Evolutionary conservation across 139 green algal genomes (phyloP).

Genomic region (Chlamydomonas sp.): DNA sequence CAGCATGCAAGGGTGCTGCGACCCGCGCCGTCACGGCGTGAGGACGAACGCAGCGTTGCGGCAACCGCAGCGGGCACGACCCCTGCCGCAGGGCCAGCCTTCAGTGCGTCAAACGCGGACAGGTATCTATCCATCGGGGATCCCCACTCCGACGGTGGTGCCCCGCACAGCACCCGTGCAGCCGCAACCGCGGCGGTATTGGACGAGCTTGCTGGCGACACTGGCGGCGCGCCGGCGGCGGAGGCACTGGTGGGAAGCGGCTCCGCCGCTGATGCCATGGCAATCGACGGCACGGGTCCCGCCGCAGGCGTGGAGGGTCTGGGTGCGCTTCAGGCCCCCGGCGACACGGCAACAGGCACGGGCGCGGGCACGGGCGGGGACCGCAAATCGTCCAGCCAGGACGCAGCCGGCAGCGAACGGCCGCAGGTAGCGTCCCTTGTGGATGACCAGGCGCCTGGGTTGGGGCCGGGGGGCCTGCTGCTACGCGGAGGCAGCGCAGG

Average conservation of each 20-base stretch:
- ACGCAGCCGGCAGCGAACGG: slow-evolving; percentile 4
- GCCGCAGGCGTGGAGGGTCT: background rate
- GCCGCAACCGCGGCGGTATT: no score
- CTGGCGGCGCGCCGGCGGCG: no score
- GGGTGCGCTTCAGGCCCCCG: background rate
- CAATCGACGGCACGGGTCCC: background rate
- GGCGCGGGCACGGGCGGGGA: background rate
- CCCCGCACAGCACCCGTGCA: no score
- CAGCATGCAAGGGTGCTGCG: background rate
- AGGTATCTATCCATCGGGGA: background rate
- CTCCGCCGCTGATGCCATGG: no score
- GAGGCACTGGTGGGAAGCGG: no score
- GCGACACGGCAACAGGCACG: background rate
- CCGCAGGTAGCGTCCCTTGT: background rate
- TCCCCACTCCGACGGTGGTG: background rate
- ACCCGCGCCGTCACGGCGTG: background rate
- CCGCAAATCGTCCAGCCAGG: slow-evolving; percentile 9
- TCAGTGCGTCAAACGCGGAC: slow-evolving; percentile 31
- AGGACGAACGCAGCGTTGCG: background rate
- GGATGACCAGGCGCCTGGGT: background rate
- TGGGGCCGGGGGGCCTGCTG: background rate
- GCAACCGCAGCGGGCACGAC: background rate
- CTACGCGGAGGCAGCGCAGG: no score
- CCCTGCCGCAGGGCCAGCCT: slow-evolving; percentile 16
- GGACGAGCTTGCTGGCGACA: no score